phyloP scores from a whole-genome alignment of 192 early-diverging fungal species.

The Coemansia sp. region DNA sequence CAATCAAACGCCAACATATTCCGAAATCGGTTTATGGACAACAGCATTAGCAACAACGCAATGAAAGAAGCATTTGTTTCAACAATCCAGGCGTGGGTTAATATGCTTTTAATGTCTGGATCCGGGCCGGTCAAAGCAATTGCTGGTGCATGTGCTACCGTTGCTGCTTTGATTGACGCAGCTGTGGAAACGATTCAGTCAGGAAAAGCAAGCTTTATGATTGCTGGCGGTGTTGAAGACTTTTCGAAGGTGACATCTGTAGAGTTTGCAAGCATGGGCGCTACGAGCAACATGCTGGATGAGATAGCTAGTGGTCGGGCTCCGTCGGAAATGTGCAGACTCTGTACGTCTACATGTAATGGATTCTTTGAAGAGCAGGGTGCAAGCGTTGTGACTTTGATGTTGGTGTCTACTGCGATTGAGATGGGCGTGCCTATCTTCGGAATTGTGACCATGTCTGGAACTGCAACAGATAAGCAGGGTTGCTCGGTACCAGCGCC shows the following conservation, averaged over 20 bases:
- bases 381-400: constrained; percentile 84
- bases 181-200: constrained; percentile 85
- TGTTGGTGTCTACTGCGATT: constrained; percentile 82
- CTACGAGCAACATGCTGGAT: constrained; percentile 78
- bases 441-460: constrained; percentile 81
- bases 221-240: constrained; percentile 89
- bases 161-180: constrained; percentile 87
- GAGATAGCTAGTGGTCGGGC: constrained; percentile 83
- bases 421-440: constrained; percentile 90
- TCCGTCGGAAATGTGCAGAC: constrained; percentile 91
- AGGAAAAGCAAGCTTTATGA: constrained; percentile 89
- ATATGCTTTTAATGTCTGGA: constrained; percentile 89
- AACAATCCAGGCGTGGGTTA: constrained; percentile 95
- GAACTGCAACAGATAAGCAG: constrained; percentile 95
- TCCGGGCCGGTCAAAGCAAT: constrained; percentile 84
- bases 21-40: not conserved
- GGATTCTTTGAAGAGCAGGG: constrained; percentile 97
- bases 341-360: constrained; percentile 82
- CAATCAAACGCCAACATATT: too few species aligned
- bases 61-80: constrained; percentile 92
- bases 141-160: constrained; percentile 91
- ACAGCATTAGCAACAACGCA: not conserved
- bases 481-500: constrained; percentile 95
- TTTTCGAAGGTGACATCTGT: constrained; percentile 87
- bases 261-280: constrained; percentile 98